Percentiles rank a stretch among this genome's conserved stretches.
These are phyloP conservation scores for Monosporascus sp. DNA, from an alignment of 2,329 filamentous ascomycete species.

Conservation along the genomic window DNA sequence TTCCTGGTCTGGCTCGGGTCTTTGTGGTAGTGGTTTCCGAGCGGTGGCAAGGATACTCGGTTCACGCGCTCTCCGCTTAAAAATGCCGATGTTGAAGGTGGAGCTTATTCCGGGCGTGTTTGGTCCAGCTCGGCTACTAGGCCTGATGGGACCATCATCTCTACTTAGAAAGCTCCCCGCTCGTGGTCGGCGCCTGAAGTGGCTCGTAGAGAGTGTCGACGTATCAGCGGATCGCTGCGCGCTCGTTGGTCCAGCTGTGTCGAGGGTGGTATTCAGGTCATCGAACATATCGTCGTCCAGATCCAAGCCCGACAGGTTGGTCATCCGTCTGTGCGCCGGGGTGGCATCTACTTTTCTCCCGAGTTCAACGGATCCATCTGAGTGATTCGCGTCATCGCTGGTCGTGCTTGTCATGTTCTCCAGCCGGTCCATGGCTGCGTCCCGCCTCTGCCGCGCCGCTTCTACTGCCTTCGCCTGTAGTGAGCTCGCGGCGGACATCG, in stretches of 20 bases:
- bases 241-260: slow-evolving; percentile 22
- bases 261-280: slow-evolving; percentile 27
- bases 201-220: slow-evolving; percentile 23
- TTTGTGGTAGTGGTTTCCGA: slow-evolving; percentile 33
- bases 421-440: slow-evolving; percentile 25
- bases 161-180: slow-evolving; percentile 27
- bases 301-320: slow-evolving; percentile 26
- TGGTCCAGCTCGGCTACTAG: slow-evolving; percentile 26
- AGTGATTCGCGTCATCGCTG: slow-evolving; percentile 8
- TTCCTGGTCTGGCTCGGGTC: slow-evolving; percentile 24
- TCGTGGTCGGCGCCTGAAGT: slow-evolving; percentile 27
- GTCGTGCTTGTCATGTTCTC: slow-evolving; percentile 27
- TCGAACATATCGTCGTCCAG: slow-evolving; percentile 28
- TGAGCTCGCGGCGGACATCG: slow-evolving; percentile 7
- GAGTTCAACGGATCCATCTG: slow-evolving; percentile 14
- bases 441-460: slow-evolving; percentile 20
- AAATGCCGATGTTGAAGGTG: slow-evolving; percentile 48
- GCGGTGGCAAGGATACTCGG: slow-evolving; percentile 56
- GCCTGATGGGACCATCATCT: slow-evolving; percentile 27
- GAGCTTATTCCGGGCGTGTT: slow-evolving; percentile 29
- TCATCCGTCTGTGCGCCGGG: slow-evolving; percentile 18
- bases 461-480: slow-evolving; percentile 18
- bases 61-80: slow-evolving; percentile 52
- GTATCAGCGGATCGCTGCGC: slow-evolving; percentile 26
- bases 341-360: slow-evolving; percentile 20